These are phyloP conservation scores for Apiospora pterosperma DNA, from an alignment of 2,329 filamentous ascomycete species.

Conservation along the genomic window DNA sequence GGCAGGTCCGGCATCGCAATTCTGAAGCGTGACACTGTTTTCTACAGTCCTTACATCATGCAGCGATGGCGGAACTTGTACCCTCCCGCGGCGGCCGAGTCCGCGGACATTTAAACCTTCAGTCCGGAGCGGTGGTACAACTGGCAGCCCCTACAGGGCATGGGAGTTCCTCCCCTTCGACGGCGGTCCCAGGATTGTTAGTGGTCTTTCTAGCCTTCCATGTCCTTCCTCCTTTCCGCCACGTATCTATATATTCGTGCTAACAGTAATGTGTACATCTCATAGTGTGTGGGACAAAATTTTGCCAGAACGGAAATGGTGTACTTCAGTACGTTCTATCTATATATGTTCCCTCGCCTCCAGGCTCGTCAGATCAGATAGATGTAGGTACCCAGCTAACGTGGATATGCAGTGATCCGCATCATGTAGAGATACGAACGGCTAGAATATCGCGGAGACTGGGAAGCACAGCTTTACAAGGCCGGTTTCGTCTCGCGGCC, in stretches of 20 bases:
- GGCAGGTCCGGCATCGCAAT: conserved; percentile 36
- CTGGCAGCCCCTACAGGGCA: conserved; percentile 35
- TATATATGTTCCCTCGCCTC: background rate
- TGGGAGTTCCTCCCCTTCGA: conserved; percentile 48
- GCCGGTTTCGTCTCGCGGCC: conserved; percentile 42
- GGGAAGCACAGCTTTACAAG: conserved; percentile 39
- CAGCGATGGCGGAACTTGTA: conserved; percentile 49
- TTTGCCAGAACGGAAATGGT: conserved; percentile 58
- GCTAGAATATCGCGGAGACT: conserved; percentile 47
- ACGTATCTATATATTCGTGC: background rate
- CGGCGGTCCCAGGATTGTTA: conserved; percentile 41
- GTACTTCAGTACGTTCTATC: conserved; percentile 36
- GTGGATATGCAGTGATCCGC: conserved; percentile 33
- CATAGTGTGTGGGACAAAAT: conserved; percentile 51
- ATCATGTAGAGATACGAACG: conserved; percentile 58
- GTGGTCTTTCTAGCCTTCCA: conserved; percentile 8
- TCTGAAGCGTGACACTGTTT: conserved; percentile 42
- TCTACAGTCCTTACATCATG: conserved; percentile 50
- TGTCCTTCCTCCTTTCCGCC: background rate
- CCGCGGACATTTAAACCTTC: conserved; percentile 27
- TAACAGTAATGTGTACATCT: background rate
- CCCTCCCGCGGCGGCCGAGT: conserved; percentile 40
- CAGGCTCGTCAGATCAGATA: background rate
- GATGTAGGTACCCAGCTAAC: background rate
- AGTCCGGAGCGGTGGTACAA: conserved; percentile 44